Evolutionary conservation across 495 filamentous ascomycete species (phyloP).

Genomic region (Xylaria intraflava): DNA sequence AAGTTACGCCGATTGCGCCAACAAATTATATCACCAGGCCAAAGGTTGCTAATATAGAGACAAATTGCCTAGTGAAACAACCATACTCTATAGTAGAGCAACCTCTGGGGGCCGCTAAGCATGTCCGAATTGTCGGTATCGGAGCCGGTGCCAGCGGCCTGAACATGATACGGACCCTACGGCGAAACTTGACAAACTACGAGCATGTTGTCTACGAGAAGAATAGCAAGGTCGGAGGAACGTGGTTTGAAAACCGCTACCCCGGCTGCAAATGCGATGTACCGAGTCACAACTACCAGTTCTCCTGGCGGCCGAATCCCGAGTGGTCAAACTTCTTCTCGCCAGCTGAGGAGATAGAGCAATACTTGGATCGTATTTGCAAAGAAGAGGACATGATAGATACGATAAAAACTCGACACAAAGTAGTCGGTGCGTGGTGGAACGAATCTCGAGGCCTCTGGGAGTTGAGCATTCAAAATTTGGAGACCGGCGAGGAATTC

Average conservation of each 20-base stretch:
- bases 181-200: slow-evolving; percentile 36
- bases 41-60: slow-evolving; percentile 9
- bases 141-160: slow-evolving; percentile 46
- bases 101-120: slow-evolving; percentile 37
- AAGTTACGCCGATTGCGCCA: slow-evolving; percentile 8
- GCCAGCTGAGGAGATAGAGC: slow-evolving; percentile 49
- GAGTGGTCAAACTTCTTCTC: slow-evolving; percentile 57
- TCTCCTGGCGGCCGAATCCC: slow-evolving; percentile 49
- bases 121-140: slow-evolving; percentile 42
- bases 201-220: slow-evolving; percentile 71
- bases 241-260: slow-evolving; percentile 55
- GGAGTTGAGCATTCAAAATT: slow-evolving; percentile 44
- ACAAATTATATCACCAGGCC: slow-evolving; percentile 2
- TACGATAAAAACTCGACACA: slow-evolving; percentile 38
- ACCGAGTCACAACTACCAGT: slow-evolving; percentile 50
- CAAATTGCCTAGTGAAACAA: slow-evolving; percentile 7
- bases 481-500: slow-evolving; percentile 37
- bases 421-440: slow-evolving; percentile 36
- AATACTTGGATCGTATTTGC: slow-evolving; percentile 50
- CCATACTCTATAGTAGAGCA: slow-evolving; percentile 35
- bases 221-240: slow-evolving; percentile 59
- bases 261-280: slow-evolving; percentile 51
- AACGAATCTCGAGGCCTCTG: slow-evolving; percentile 40
- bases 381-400: slow-evolving; percentile 51
- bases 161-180: slow-evolving; percentile 40